Evolutionary conservation across 2,329 filamentous ascomycete genomes (phyloP), one percentile per base, ranked within the genome.

Genomic region (Curvularia spicifera): DNA sequence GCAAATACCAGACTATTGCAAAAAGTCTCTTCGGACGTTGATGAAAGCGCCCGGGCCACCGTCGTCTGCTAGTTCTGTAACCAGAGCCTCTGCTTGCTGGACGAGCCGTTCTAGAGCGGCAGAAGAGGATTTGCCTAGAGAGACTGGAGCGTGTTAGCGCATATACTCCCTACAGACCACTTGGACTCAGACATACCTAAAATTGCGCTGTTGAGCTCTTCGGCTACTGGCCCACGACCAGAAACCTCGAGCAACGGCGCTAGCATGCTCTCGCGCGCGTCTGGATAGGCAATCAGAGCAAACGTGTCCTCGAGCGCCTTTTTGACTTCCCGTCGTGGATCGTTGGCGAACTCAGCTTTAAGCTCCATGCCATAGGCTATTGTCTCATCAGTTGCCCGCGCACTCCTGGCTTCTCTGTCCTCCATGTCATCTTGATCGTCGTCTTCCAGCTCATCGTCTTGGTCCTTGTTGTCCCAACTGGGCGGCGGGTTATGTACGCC

Each of bases 121-220:
- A 4, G 89, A 88, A 3, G 91, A 93, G 0, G 92, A 94, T 78
- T 96, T 96, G 49, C 95, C 95, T 2, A 97, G 83, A 0, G 91
- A 96, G 42, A 92, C 94, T 97, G 68, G 20, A 20, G 6, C 8
- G 6, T 15, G 37, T 58, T 35, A 58, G 48, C 45, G 20, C 12
- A 22, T 20, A 12, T 31, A 15, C 26, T 2, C 5, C 22, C 10
- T 35, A 9, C 18, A 31, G 5, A 33, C 5, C 29, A 35, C 3
- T 18, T 24, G 7, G 28, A 44, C n/a, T 35, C 10, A 20, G 22
- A 72, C 67, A 44, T 71, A 96, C 93, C 87, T 59, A 99, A 78
- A 68, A 99, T 97, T 46, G 92, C 93, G 60, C 91, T 91, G 77
- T 98, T 98, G 56, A 99, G 82, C 76, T 97, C 93, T 79, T 99